Evolutionary conservation across 805 yeast species (phyloP), one percentile per base, ranked within the genome.

Genomic region (Wickerhamomyces silvicola): DNA sequence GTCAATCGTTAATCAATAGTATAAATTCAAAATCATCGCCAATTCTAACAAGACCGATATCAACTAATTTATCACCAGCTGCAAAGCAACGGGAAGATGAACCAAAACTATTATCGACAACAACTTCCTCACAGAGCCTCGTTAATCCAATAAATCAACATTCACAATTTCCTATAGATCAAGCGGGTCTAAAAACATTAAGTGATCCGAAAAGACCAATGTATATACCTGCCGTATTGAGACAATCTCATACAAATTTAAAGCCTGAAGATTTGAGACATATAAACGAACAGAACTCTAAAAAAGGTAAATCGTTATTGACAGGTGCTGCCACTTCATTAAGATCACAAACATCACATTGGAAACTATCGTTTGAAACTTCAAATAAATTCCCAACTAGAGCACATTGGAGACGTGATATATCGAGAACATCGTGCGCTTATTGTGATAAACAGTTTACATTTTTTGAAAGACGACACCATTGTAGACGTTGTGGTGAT

Each of bases 211-310:
- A 86, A 54, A 81, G 84, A 48, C 96, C 97, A 8, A 63, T 88
- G 63, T 88, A 86, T 49, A 68, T 82, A 0, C 97, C 97, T 0
- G 96, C 96, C 0, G 97, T 88, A 9, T 64, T 88, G 32, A 70
- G 84, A 43, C 68, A 70, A 10, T 56, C 68, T 0, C 57, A 53
- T 36, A 65, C 70, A 2, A 65, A 65, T 30, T 46, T 65, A 26
- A 64, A 62, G 12, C 60, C 57, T n/a, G 68, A 62, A 28, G 66
- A 62, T 36, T 37, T 62, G 14, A 30, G 38, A 18, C 39, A 42
- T 18, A 52, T 52, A 14, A 53, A 51, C 46, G 51, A 57, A 36
- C 47, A 53, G 36, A 38, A 53, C 44, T 39, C 45, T 0, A 37
- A 43, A 24, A 45, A 41, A 25, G 37, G 45, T 14, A 46, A 46